Conservation (phyloP, 257 asterid genomes). For the Nicotiana tomentosiformis region DNA sequence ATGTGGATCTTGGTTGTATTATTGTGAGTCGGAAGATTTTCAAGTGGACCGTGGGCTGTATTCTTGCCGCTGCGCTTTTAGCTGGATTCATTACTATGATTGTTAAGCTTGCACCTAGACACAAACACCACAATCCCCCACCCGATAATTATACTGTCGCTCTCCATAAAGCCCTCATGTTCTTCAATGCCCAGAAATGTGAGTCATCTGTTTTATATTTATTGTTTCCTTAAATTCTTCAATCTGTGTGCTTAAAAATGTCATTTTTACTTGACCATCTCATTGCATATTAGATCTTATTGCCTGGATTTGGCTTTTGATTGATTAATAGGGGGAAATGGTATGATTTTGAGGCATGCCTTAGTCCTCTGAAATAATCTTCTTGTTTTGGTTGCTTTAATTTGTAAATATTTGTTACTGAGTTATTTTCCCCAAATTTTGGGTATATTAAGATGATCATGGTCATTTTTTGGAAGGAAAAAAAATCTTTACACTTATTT, state of each 20-base stretch:
- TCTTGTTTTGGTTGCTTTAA: neutral
- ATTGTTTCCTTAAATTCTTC: neutral
- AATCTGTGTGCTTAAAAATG: neutral
- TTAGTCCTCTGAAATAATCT: neutral
- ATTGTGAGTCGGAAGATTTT: conserved; percentile 86
- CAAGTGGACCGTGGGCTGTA: conserved; percentile 74
- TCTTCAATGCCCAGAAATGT: conserved; percentile 94
- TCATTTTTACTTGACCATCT: neutral
- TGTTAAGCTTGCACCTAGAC: conserved; percentile 78
- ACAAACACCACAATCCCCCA: conserved; percentile 62
- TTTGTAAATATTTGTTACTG: neutral
- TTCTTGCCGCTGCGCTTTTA: conserved; percentile 63
- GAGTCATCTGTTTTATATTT: conserved; percentile 23
- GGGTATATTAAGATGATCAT: neutral
- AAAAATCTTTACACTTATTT: neutral
- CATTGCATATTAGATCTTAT: neutral
- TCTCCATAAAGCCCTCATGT: conserved; percentile 82
- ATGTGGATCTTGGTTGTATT: conserved; percentile 95
- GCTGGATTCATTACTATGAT: conserved; percentile 80
- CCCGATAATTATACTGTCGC: conserved; percentile 91
- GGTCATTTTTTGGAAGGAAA: neutral
- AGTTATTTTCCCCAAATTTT: neutral
- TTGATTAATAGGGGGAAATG: neutral
- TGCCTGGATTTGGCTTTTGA: neutral
- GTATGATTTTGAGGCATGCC: neutral